Base-by-base conservation (phyloP, 306 rosid species). In the Pueraria montana region DNA sequence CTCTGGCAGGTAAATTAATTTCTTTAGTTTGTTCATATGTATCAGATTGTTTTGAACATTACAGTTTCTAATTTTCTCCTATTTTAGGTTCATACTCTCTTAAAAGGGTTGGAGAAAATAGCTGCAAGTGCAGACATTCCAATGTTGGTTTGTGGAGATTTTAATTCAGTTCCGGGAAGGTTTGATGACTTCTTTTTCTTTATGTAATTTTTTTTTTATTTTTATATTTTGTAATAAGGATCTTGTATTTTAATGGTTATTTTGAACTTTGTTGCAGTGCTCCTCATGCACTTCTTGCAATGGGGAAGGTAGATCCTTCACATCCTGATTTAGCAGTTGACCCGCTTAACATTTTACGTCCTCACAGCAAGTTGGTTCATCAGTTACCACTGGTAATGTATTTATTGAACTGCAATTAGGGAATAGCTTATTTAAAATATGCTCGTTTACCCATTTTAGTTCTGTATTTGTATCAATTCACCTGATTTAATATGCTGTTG, bases 71-170 rank as follows among this genome's bases (percentile, higher is more conserved):
- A 84, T 43, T 70, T 34, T 82, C 70, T 65, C 63, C 34, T 50
- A 75, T 65, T 26, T 71, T 76, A 96, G 99, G 98, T 94, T 83
- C 99, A 96, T 81, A 96, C 99, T 55, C 94, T 96, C 79, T 89
- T 96, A 27, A 96, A 96, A 84, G 99, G 98, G 83, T 89, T 96
- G 91, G 99, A 96, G 72, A 96, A 94, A 90, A 94, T 96, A 79
- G 96, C 98, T 67, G 92, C 93, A 64, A 94, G 97, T 77, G 98
- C 98, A 49, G 98, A 94, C 83, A 94, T 96, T 80, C 99, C 99
- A n/a, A 96, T 96, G 97, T 68, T 96, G 91, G 98, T 96, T 80
- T 96, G 99, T 85, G 99, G 99, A 74, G 98, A 96, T 80, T 96
- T 96, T 85, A 96, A 92, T 84, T 94, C 99, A 3, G 86, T 90